Percentiles rank a stretch among this genome's conserved stretches.
Conservation (phyloP, 495 filamentous ascomycete species). For the Aspergillus saccharolyticus region DNA sequence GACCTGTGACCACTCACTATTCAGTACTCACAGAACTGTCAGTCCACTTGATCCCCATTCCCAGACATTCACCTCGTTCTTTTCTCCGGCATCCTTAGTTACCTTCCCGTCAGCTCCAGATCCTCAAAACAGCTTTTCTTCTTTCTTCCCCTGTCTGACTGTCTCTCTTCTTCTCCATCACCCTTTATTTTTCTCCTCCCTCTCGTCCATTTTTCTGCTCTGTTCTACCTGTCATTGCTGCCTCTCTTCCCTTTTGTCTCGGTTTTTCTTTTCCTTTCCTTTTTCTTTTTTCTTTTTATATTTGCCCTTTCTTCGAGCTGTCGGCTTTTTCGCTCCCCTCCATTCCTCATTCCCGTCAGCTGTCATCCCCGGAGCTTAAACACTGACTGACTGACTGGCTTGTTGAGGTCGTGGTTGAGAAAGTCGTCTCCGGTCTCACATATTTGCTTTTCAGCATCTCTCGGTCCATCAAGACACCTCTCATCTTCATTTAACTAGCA, state of each 20-base stretch:
- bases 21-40: too few relatives aligned
- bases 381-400: background rate
- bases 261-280: constrained; percentile 5
- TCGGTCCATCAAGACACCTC: background rate
- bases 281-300: background rate
- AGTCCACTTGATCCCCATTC: constrained; percentile 10
- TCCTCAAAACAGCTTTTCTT: constrained; percentile 25
- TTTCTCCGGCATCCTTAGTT: constrained; percentile 14
- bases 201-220: constrained; percentile 16
- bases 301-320: constrained; percentile 12
- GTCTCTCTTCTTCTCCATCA: constrained; percentile 11
- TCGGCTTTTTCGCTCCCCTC: constrained; percentile 10
- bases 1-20: too few relatives aligned
- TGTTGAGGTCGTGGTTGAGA: constrained; percentile 5
- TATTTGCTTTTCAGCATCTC: background rate
- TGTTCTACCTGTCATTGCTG: constrained; percentile 16
- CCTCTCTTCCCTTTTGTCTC: constrained; percentile 15
- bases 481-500: constrained; percentile 10
- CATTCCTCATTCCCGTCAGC: constrained; percentile 1
- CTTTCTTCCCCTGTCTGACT: constrained; percentile 10
- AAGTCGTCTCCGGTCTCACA: background rate
- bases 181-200: too few relatives aligned
- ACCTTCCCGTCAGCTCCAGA: constrained; percentile 20
- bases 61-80: constrained; percentile 25
- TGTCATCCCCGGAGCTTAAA: constrained; percentile 3